Percentiles rank a stretch among this genome's conserved stretches.
Conservation (phyloP, 257 asterid genomes). For the Nicotiana noctiflora region DNA sequence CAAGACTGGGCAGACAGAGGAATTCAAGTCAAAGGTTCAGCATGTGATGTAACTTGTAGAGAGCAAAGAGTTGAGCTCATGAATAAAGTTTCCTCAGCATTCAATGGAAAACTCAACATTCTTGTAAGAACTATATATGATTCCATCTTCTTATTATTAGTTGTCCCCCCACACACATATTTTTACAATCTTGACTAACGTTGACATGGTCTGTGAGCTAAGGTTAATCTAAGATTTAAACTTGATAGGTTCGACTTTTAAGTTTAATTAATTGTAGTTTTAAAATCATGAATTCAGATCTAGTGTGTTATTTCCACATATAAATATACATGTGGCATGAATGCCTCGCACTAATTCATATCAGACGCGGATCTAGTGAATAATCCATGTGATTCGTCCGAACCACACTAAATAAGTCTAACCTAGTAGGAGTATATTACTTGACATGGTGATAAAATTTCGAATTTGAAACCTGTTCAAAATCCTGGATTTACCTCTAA, state of each 20-base stretch:
- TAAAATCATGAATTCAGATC: neutral
- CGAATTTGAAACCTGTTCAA: too few relatives aligned
- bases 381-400: too few relatives aligned
- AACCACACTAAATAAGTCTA: too few relatives aligned
- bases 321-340: neutral
- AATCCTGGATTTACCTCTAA: neutral
- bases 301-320: neutral
- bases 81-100: slow-evolving; percentile 34
- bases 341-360: neutral
- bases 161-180: too few relatives aligned
- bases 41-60: slow-evolving; percentile 42
- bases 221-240: too few relatives aligned
- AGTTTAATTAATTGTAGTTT: neutral
- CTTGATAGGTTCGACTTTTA: too few relatives aligned
- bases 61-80: slow-evolving; percentile 40
- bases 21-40: slow-evolving; percentile 40
- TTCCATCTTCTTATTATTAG: too few relatives aligned
- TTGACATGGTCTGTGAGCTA: too few relatives aligned
- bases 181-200: too few relatives aligned
- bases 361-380: too few relatives aligned
- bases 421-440: too few relatives aligned
- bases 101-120: slow-evolving; percentile 57
- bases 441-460: too few relatives aligned
- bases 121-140: slow-evolving; percentile 39
- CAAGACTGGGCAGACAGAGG: slow-evolving; percentile 63